Evolutionary conservation across 768 basidiomycete species (phyloP), one percentile per base, ranked within the genome.

Genomic region (Clitopilus passeckerianus): DNA sequence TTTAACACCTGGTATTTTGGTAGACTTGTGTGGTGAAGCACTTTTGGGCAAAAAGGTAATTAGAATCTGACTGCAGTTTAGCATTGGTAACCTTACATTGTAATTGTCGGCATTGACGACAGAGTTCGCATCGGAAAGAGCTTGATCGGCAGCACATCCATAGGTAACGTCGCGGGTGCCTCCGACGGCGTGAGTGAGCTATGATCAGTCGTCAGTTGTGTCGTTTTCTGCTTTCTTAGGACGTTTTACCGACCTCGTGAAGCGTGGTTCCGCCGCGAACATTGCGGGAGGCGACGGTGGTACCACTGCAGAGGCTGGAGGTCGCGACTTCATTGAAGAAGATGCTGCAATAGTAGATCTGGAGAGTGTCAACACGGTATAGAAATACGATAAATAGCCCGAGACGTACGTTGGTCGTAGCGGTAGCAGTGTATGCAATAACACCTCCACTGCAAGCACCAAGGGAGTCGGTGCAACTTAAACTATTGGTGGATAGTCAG

Each of bases 1-100:
- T 65, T 70, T 67, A 77, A 68, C 76, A 77, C 59, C 62, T 61
- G 34, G 76, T 77, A 68, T 72, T 76, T 50, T 65, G 65, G 65
- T 77, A 79, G 41, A 80, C 73, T 60, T 79, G 78, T 46, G 78
- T 77, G 54, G 75, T 66, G 70, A 78, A 79, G 73, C 77, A 79
- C 76, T 79, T 30, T 30, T 7, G 57, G 44, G 34, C 50, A 20
- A 10, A n/a, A 20, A 54, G 27, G 33, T 20, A 52, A 24, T 50
- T 9, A 63, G 33, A 34, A 27, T 5, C 15, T 23, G 7, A n/a
- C n/a, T n/a, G 53, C 24, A 15, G 14, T 6, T 10, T 6, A n/a
- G 56, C n/a, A 27, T 57, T 16, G 22, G 33, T 24, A 6, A 15
- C 7, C 76, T 34, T 62, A 79, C 77, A 65, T 81, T 80, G 71